phyloP scores from a whole-genome alignment of 1,139 yeast species.

The Kodamaea fungicola region DNA sequence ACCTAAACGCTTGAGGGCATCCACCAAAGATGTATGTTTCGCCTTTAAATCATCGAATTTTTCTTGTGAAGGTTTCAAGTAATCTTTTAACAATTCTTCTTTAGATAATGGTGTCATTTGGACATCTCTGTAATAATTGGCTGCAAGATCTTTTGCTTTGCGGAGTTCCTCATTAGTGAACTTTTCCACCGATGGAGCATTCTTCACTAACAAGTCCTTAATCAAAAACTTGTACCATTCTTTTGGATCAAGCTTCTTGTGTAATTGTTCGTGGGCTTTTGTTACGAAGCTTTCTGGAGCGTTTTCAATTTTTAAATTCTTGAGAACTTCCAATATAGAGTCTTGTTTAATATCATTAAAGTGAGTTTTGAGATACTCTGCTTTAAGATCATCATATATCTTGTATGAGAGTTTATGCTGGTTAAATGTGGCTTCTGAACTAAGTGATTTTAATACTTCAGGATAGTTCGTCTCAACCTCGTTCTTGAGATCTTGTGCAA shows the following conservation, averaged over 20 bases:
- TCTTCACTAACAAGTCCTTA: constrained; percentile 9
- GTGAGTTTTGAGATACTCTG: constrained; percentile 18
- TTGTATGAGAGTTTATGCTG: constrained; percentile 17
- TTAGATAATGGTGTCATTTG: constrained; percentile 15
- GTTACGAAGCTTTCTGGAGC: constrained; percentile 9
- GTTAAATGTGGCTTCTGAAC: constrained; percentile 15
- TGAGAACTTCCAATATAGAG: constrained; percentile 18
- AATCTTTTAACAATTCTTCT: constrained; percentile 14
- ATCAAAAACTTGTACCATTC: constrained; percentile 20
- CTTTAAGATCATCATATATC: constrained; percentile 20
- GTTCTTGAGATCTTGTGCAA: constrained; percentile 12
- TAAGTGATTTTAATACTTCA: constrained; percentile 15
- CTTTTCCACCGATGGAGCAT: constrained; percentile 13
- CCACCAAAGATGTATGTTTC: constrained; percentile 25
- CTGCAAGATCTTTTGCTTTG: constrained; percentile 18
- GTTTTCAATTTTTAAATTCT: constrained; percentile 11
- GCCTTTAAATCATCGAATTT: constrained; percentile 20
- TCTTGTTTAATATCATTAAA: constrained; percentile 14
- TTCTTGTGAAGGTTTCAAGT: constrained; percentile 18
- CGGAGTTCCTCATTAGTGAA: constrained; percentile 18
- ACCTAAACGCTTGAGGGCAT: constrained; percentile 20
- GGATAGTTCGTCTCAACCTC: constrained; percentile 11
- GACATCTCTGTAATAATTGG: constrained; percentile 15
- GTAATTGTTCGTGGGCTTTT: constrained; percentile 13
- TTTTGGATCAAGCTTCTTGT: constrained; percentile 13